Percentiles rank a stretch among this genome's conserved stretches.
phyloP scores from a whole-genome alignment of 1,284 basidiomycete genomes.

The Anthracocystis panici-leucophaei region DNA sequence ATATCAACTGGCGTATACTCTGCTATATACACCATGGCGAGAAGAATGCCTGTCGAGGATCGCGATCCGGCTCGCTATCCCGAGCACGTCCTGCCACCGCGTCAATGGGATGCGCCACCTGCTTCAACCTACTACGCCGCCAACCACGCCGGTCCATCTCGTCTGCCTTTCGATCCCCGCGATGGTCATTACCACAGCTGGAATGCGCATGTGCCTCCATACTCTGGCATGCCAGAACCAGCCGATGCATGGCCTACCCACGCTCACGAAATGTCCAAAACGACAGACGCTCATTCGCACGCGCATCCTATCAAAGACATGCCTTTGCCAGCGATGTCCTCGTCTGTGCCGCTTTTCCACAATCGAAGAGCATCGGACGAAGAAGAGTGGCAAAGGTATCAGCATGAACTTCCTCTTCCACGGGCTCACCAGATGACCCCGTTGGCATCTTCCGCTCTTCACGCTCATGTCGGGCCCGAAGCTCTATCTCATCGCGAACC shows the following conservation, averaged over 20 bases:
- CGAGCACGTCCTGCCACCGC: background rate
- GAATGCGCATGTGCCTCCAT: slow-evolving; percentile 8
- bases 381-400: slow-evolving; percentile 25
- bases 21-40: slow-evolving; percentile 11
- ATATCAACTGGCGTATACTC: background rate
- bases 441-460: background rate
- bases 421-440: background rate
- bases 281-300: slow-evolving; percentile 1
- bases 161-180: slow-evolving; percentile 18
- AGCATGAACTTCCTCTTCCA: slow-evolving; percentile 2
- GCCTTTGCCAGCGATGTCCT: slow-evolving; percentile 3
- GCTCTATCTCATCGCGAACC: slow-evolving; percentile 13
- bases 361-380: slow-evolving; percentile 23
- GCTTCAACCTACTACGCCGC: slow-evolving; percentile 8
- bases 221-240: background rate
- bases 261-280: background rate
- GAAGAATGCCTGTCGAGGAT: slow-evolving; percentile 8
- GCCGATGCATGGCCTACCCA: slow-evolving; percentile 9
- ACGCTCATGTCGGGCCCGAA: background rate
- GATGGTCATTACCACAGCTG: slow-evolving; percentile 15
- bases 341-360: background rate
- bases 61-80: slow-evolving; percentile 7
- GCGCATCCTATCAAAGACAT: slow-evolving; percentile 1
- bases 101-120: slow-evolving; percentile 9
- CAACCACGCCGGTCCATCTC: slow-evolving; percentile 27